phyloP scores from a whole-genome alignment of 139 green algal genomes.

The Chlamydomonas eustigma region DNA sequence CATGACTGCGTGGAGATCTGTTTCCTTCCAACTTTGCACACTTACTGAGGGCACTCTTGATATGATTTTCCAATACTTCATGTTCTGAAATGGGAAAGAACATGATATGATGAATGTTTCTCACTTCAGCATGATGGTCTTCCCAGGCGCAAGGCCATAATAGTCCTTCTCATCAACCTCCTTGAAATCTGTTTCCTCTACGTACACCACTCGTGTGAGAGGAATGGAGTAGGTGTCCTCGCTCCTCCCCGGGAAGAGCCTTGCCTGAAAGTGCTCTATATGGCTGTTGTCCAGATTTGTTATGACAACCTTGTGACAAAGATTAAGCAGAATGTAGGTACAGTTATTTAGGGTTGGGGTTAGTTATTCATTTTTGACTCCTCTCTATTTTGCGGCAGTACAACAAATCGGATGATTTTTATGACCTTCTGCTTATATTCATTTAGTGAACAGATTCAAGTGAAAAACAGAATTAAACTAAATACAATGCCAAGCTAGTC shows the following conservation, averaged over 20 bases:
- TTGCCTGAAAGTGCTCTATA: slow-evolving; percentile 59
- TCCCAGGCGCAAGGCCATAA: slow-evolving; percentile 93
- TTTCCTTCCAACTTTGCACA: too few relatives aligned
- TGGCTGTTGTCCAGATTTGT: slow-evolving; percentile 72
- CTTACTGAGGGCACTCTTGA: too few relatives aligned
- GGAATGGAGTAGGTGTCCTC: slow-evolving; percentile 63
- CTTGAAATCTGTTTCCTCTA: slow-evolving; percentile 92
- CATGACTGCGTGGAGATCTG: too few relatives aligned
- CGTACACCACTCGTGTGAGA: slow-evolving; percentile 87
- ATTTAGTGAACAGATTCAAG: neutral
- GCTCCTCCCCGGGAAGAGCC: slow-evolving; percentile 58
- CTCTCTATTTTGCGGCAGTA: slow-evolving; percentile 1
- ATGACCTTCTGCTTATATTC: too few relatives aligned
- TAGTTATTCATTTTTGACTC: neutral
- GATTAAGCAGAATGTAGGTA: too few relatives aligned
- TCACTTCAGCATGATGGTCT: slow-evolving; percentile 87
- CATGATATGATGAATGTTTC: slow-evolving; percentile 4
- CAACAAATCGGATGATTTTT: too few relatives aligned
- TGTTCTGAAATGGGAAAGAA: too few relatives aligned
- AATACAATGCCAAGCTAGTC: too few relatives aligned
- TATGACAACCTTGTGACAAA: slow-evolving; percentile 76
- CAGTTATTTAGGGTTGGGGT: neutral
- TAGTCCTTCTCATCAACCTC: slow-evolving; percentile 86
- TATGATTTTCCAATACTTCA: too few relatives aligned
- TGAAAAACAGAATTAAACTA: neutral